Conservation (phyloP, 192 early-diverging fungal genomes). For the Backusella parvicylindrica region DNA sequence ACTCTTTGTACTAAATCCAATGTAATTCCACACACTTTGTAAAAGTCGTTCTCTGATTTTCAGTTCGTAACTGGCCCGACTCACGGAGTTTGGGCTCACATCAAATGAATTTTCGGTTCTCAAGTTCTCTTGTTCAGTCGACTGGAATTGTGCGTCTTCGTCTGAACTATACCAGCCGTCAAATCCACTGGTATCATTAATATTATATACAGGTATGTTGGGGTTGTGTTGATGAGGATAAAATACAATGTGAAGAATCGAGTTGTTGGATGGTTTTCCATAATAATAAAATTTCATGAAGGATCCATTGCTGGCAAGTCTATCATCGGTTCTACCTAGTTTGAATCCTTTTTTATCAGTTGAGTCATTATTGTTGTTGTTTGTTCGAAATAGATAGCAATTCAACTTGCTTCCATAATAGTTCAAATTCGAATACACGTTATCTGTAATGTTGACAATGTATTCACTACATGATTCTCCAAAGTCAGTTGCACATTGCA, state of each 20-base stretch:
- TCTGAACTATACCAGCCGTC: conserved; percentile 7
- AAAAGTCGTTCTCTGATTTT: not conserved
- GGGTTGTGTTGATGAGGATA: conserved; percentile 11
- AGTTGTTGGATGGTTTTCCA: conserved; percentile 9
- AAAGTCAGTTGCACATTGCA: conserved; percentile 20
- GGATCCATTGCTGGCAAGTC: conserved; percentile 2
- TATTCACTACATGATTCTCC: conserved; percentile 14
- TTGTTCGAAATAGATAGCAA: conserved; percentile 4
- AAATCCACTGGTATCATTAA: not conserved
- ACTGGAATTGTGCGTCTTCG: conserved; percentile 9
- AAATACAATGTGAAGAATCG: conserved; percentile 11
- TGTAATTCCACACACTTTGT: conserved; percentile 12
- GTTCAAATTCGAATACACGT: conserved; percentile 1
- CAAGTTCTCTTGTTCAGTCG: conserved; percentile 13
- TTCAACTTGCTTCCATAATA: conserved; percentile 9
- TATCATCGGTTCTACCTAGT: conserved; percentile 4
- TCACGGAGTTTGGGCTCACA: not conserved
- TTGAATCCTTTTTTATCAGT: not conserved
- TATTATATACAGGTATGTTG: conserved; percentile 16
- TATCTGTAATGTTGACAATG: conserved; percentile 13
- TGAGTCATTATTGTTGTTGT: not conserved
- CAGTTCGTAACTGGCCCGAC: not conserved
- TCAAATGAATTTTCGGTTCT: conserved; percentile 11
- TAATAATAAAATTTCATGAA: conserved; percentile 20
- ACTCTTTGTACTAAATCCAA: conserved; percentile 4